Base-by-base conservation (phyloP, 768 basidiomycete genomes). In the Mycena sanguinolenta region DNA sequence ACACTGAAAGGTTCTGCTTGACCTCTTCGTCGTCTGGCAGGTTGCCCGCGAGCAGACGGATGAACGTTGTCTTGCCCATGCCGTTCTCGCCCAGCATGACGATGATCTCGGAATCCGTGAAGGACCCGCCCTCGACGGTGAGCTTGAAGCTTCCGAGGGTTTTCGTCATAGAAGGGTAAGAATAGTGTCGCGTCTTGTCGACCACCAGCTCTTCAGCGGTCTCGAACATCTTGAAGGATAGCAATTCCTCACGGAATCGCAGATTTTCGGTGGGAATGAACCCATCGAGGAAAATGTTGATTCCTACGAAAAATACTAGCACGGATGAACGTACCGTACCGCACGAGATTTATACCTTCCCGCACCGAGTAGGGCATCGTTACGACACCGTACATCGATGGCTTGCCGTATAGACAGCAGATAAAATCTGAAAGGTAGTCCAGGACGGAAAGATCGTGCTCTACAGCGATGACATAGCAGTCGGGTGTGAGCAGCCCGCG, bases 81-180 rank as follows among this genome's bases (percentile, higher is more conserved):
- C 98, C 98, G 82, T 99, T 99, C 88, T 99, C 98, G 71, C 98
- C 98, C 38, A 99, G 85, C 92, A 99, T 95, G 80, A 99, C 98
- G 75, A 99, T 95, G 80, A 99, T 99, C 80, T 99, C 98, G 2
- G 97, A 98, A 79, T 99, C 97, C n/a, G 97, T 97, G 84, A 99
- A 99, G 38, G 88, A 88, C 28, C 98, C 98, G 0, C 81, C 84
- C 75, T 97, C 90, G 63, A 99, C 95, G 58, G 95, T 95, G 57
- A 99, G 90, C 82, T 99, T 98, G 91, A 99, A 99, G 73, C 78
- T 79, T 34, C 98, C 98, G 58, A 98, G 89, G 0, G 98, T 99
- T 84, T 99, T 99, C 71, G 94, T 94, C 98, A 99, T 98, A 34
- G 92, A 74, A 0, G 98, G 98, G 84, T 99, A 99, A 10, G 89